A percentile compares a stretch with the other conserved stretches of the same genome.
These are phyloP conservation scores for Rhynchospora tenuis DNA, from an alignment of 176 grass and related monocot genomes.

Conservation along the genomic window DNA sequence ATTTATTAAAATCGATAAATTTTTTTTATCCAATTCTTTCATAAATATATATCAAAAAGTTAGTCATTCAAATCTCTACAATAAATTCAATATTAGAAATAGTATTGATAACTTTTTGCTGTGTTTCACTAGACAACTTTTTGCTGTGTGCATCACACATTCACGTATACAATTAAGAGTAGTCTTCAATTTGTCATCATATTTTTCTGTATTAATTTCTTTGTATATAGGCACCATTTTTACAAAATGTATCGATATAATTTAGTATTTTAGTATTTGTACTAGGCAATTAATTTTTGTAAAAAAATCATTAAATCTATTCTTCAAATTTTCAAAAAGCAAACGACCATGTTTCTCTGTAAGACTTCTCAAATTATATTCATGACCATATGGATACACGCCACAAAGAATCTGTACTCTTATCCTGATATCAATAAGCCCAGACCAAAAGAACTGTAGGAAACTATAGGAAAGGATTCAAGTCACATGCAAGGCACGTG, in stretches of 20 bases:
- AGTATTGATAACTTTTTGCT: neutral
- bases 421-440: neutral
- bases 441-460: neutral
- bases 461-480: slow-evolving; percentile 20
- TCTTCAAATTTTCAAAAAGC: neutral
- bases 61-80: neutral
- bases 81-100: neutral
- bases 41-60: neutral
- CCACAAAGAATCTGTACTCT: neutral
- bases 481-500: slow-evolving; percentile 73
- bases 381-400: neutral
- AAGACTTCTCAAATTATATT: neutral
- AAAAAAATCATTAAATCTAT: neutral
- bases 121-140: neutral
- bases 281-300: neutral
- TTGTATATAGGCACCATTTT: neutral
- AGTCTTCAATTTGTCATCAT: neutral
- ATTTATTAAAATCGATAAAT: neutral
- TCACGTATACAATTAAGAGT: neutral
- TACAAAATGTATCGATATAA: neutral
- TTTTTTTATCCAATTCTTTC: neutral
- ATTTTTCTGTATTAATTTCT: neutral
- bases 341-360: neutral
- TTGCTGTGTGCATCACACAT: neutral
- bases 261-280: neutral